These are phyloP conservation scores for Ophiosphaerella narmari DNA, from an alignment of 2,329 filamentous ascomycete species.

Conservation along the genomic window DNA sequence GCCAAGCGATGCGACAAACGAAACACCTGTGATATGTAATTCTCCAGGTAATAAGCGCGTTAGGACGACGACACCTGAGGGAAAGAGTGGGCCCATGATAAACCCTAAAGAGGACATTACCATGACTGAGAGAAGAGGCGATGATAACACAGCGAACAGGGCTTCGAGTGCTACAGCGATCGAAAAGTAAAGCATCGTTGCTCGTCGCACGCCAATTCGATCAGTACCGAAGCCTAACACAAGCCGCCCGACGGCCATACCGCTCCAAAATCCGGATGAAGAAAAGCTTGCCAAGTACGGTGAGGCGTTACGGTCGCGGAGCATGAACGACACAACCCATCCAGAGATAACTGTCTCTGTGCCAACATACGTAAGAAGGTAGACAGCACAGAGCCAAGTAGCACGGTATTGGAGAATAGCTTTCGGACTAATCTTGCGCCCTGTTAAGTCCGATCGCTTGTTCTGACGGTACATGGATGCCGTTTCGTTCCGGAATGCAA, in stretches of 20 bases:
- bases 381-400: slow-evolving; percentile 50
- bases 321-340: slow-evolving; percentile 55
- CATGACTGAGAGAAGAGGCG: slow-evolving; percentile 31
- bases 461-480: slow-evolving; percentile 36
- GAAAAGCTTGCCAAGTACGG: slow-evolving; percentile 47
- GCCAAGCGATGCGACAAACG: slow-evolving; percentile 51
- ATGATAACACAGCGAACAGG: slow-evolving; percentile 23
- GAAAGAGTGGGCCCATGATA: slow-evolving; percentile 50
- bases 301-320: slow-evolving; percentile 45
- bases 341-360: slow-evolving; percentile 53
- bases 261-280: slow-evolving; percentile 52
- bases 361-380: slow-evolving; percentile 53
- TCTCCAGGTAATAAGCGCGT: slow-evolving; percentile 45
- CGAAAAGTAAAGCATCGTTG: slow-evolving; percentile 30
- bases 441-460: slow-evolving; percentile 16
- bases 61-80: slow-evolving; percentile 48
- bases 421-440: slow-evolving; percentile 8
- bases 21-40: slow-evolving; percentile 51
- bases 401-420: slow-evolving; percentile 41
- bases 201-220: slow-evolving; percentile 31
- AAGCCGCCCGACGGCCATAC: slow-evolving; percentile 50
- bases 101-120: slow-evolving; percentile 45
- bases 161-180: slow-evolving; percentile 22
- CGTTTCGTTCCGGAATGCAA: slow-evolving; percentile 48
- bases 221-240: slow-evolving; percentile 33